Conservation (phyloP, 2,329 filamentous ascomycete genomes). For the Aureobasidium leucospermi region DNA sequence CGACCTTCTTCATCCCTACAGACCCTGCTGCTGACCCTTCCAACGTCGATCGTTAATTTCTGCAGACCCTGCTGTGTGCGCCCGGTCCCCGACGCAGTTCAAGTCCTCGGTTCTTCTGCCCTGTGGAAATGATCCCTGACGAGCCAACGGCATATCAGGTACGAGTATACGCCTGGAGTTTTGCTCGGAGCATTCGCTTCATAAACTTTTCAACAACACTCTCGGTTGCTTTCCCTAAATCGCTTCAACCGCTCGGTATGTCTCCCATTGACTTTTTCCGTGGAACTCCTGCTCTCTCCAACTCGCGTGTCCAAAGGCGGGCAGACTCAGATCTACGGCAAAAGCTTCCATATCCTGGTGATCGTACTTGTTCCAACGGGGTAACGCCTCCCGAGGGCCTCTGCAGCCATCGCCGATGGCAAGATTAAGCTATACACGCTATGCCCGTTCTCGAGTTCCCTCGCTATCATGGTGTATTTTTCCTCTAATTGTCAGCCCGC, state of each 20-base stretch:
- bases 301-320: neutral
- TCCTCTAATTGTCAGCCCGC: neutral
- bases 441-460: neutral
- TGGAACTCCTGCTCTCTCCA: neutral
- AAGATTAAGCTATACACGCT: conserved; percentile 4
- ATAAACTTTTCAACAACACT: conserved; percentile 2
- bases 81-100: neutral
- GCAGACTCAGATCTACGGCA: conserved; percentile 1
- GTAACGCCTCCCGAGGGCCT: neutral
- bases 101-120: conserved; percentile 6
- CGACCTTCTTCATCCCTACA: conserved; percentile 7
- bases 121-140: conserved; percentile 6
- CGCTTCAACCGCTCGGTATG: neutral
- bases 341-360: neutral
- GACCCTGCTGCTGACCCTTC: conserved; percentile 5
- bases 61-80: conserved; percentile 9
- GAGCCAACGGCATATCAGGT: neutral
- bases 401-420: neutral
- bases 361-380: neutral
- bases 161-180: neutral
- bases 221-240: neutral
- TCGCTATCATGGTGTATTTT: neutral
- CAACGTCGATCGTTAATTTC: conserved; percentile 7
- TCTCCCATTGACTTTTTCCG: neutral
- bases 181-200: neutral